Evolutionary conservation across 306 rosid species (phyloP), one percentile per base, ranked within the genome.

Genomic region (Lathyrus tuberosus): DNA sequence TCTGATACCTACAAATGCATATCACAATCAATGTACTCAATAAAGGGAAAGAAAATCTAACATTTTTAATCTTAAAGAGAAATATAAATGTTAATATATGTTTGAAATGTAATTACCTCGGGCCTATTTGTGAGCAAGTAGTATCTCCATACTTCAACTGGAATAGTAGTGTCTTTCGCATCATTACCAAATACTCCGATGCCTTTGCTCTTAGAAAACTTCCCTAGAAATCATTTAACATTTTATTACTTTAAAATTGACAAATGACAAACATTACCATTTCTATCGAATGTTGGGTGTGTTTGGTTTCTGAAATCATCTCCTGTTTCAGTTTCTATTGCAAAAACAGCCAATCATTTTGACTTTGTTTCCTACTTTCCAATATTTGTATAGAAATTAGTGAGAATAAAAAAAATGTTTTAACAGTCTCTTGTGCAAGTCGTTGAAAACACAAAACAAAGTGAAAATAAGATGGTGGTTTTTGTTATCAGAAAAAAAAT

Each of bases 141-240:
- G 84, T 94, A 94, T 83, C 99, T 84, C 99, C 99, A 94, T 41
- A 88, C 99, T 86, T 94, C 99, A 59, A 86, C 95, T 8, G 97
- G 97, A 80, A 94, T 88, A 68, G 74, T 73, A 75, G 99, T 91
- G 71, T 91, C 99, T 79, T 87, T 94, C n/a, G 82, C 99, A 85
- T 91, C 95, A 35, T 94, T 94, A 63, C 99, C 97, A 80, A 94
- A 94, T 58, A 91, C 97, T 41, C 99, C 99, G 2, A 88, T 20
- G 41, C 99, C 99, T 85, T 83, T 94, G 74, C 96, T 94, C 82
- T 94, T 94, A 10, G 99, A 94, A 81, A 94, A 94, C 82, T 94
- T 94, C 67, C 99, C 99, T 94, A 74, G 43, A 67, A 46, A 71
- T 30, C 63, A 61, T 11, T 13, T 31, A 15, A 65, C 48, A 63